Conservation (phyloP, 768 basidiomycete genomes). For the Russula lepida region DNA sequence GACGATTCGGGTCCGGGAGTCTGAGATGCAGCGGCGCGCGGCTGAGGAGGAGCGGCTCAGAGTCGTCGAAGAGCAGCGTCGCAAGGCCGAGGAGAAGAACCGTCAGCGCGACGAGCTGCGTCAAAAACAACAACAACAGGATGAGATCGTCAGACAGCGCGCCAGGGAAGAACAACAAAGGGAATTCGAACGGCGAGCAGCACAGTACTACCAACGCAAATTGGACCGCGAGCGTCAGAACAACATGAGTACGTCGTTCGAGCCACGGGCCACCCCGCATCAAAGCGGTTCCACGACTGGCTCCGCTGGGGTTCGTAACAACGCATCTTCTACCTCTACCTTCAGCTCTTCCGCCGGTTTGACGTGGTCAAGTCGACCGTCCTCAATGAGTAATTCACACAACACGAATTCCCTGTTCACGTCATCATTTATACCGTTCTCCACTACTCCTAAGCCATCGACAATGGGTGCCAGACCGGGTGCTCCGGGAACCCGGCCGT, state of each 20-base stretch:
- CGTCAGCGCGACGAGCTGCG: conserved; percentile 14
- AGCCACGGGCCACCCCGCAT: conserved; percentile 18
- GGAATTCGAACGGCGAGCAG: conserved; percentile 21
- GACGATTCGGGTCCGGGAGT: too few relatives aligned
- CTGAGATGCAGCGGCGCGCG: conserved; percentile 7
- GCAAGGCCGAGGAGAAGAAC: conserved; percentile 11
- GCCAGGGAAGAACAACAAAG: conserved; percentile 26
- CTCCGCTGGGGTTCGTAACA: conserved; percentile 19
- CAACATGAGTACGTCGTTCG: conserved; percentile 22
- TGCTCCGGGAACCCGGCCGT: conserved; percentile 20
- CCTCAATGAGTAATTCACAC: conserved; percentile 17
- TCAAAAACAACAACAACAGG: conserved; percentile 25
- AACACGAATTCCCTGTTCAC: conserved; percentile 1
- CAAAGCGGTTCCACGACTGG: conserved; percentile 22
- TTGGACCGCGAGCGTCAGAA: conserved; percentile 25
- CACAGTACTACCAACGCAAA: conserved; percentile 15
- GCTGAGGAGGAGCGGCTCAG: background rate
- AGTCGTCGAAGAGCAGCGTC: conserved; percentile 12
- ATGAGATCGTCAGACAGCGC: conserved; percentile 23
- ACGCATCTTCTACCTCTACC: conserved; percentile 19
- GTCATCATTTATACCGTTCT: conserved; percentile 9
- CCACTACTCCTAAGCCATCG: conserved; percentile 11
- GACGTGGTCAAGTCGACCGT: conserved; percentile 19
- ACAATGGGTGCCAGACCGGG: conserved; percentile 8
- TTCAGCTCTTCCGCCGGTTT: conserved; percentile 19